These are phyloP conservation scores for Echites panduratus DNA, from an alignment of 257 asterid genomes.

Conservation along the genomic window DNA sequence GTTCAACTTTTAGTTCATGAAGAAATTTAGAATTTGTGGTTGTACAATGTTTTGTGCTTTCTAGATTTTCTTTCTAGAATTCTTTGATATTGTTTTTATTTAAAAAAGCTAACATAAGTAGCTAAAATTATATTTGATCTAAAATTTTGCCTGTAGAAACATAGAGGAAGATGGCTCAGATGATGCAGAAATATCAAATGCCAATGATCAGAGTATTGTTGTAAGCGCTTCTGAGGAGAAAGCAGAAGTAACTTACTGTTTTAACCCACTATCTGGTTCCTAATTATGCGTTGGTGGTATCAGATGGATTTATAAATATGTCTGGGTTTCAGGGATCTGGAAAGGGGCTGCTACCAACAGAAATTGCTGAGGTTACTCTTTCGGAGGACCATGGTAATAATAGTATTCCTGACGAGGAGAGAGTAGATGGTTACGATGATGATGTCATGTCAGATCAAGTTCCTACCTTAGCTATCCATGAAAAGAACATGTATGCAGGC, in stretches of 20 bases:
- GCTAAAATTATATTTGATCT: neutral
- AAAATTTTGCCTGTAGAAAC: slow-evolving; percentile 48
- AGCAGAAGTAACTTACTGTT: slow-evolving; percentile 32
- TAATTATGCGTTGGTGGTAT: too few species aligned
- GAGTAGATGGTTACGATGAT: slow-evolving; percentile 36
- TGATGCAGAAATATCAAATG: slow-evolving; percentile 38
- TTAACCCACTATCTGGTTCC: neutral
- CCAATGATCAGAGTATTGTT: slow-evolving; percentile 37
- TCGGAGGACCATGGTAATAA: slow-evolving; percentile 33
- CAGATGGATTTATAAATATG: slow-evolving; percentile 15
- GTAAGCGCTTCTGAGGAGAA: slow-evolving; percentile 54
- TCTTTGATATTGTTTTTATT: neutral
- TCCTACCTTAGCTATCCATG: slow-evolving; percentile 63
- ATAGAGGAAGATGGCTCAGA: slow-evolving; percentile 66
- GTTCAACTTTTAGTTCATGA: neutral
- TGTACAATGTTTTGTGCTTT: neutral
- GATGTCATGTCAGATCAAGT: slow-evolving; percentile 58
- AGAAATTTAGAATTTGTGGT: neutral
- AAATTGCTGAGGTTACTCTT: slow-evolving; percentile 35
- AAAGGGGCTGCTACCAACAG: slow-evolving; percentile 36
- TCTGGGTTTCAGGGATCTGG: slow-evolving; percentile 46
- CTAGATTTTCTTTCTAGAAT: neutral
- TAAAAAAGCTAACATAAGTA: neutral
- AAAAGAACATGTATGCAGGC: slow-evolving; percentile 39
- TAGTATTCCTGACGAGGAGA: slow-evolving; percentile 37